phyloP scores from a whole-genome alignment of 805 yeast species.

The Lipomyces lipofer region DNA sequence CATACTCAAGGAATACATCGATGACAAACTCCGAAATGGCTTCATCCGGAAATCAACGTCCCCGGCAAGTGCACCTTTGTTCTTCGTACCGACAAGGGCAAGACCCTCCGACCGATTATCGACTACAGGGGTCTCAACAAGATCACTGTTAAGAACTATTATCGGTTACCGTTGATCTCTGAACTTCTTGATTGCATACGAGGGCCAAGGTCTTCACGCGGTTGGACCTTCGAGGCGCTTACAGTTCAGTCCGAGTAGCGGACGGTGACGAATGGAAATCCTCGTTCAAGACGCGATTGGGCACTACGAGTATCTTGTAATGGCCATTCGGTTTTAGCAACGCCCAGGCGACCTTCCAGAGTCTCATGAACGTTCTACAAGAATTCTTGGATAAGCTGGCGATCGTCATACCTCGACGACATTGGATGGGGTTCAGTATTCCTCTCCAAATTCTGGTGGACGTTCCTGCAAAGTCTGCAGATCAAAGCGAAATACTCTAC shows the following conservation, averaged over 20 bases:
- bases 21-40: not conserved
- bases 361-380: too few species aligned
- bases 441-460: not conserved
- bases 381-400: too few species aligned
- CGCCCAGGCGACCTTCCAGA: too few species aligned
- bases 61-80: not conserved
- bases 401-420: too few species aligned
- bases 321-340: too few species aligned
- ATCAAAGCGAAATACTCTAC: not conserved
- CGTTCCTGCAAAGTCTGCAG: not conserved
- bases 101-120: not conserved
- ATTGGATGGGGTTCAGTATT: not conserved
- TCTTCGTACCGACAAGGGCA: not conserved
- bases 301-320: too few species aligned
- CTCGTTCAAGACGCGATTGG: too few species aligned
- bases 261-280: too few species aligned
- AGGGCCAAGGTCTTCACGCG: too few species aligned
- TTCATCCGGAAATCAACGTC: not conserved
- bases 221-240: too few species aligned
- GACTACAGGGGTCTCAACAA: not conserved
- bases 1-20: not conserved
- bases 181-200: not conserved
- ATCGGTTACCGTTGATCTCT: not conserved
- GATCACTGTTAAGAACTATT: not conserved
- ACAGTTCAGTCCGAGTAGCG: too few species aligned